phyloP scores from a whole-genome alignment of 257 asterid species.

The Ligustrum vulgare region DNA sequence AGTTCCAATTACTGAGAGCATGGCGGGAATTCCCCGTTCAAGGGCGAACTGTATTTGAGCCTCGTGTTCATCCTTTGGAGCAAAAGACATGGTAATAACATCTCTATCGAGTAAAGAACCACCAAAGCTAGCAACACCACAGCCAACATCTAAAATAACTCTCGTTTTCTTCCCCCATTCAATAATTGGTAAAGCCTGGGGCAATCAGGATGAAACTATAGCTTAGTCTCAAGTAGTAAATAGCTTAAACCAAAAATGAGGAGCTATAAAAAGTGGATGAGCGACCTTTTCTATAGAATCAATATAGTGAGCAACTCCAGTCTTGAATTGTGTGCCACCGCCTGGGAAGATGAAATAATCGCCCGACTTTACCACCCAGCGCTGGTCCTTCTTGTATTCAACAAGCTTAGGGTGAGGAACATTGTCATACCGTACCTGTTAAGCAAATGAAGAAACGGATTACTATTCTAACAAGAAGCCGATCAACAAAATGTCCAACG shows the following conservation, averaged over 20 bases:
- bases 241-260: too few species aligned
- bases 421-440: conserved; percentile 86
- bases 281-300: conserved; percentile 57
- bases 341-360: conserved; percentile 89
- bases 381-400: conserved; percentile 92
- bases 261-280: neutral
- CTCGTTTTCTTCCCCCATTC: conserved; percentile 82
- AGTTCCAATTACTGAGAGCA: conserved; percentile 86
- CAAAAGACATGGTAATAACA: conserved; percentile 89
- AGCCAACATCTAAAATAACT: conserved; percentile 91
- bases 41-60: conserved; percentile 99
- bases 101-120: conserved; percentile 76
- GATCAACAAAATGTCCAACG: conserved; percentile 1
- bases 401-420: conserved; percentile 98
- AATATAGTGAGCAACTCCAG: conserved; percentile 70
- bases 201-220: conserved; percentile 10
- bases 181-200: conserved; percentile 64
- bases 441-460: conserved; percentile 11
- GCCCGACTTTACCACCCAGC: conserved; percentile 73
- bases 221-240: neutral
- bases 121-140: conserved; percentile 99
- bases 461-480: conserved; percentile 4
- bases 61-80: conserved; percentile 99
- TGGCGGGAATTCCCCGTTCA: conserved; percentile 94
- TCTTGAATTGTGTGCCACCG: conserved; percentile 92